Base-by-base conservation (phyloP, 2,329 filamentous ascomycete species). In the Leptographium wingfieldii region DNA sequence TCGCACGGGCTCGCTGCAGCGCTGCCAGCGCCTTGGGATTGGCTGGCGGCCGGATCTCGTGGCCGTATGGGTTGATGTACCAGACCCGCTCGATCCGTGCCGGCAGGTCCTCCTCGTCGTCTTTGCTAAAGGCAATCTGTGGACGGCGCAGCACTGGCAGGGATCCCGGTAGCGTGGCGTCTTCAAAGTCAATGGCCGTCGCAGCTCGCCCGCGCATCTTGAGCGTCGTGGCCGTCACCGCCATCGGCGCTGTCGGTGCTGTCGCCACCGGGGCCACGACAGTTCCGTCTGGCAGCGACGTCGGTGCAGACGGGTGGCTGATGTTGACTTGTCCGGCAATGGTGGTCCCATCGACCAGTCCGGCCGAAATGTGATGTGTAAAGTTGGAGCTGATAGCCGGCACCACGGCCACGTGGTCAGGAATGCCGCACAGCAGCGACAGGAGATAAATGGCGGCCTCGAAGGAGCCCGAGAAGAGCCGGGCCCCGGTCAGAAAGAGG, bases 61-160 rank as follows among this genome's bases (percentile, higher is more conserved):
- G 90, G n/a, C 92, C 92, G 71, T 96, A 97, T 0, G 92, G 92
- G 68, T 96, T 97, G 74, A 97, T 97, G 75, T 97, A 97, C 90
- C 91, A 97, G 38, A 97, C 80, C 2, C 92, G 77, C 59, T 85
- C 78, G 66, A 97, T 95, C 33, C 89, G 80, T 0, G 87, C 80
- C 0, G 89, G 81, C 1, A 97, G 77, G 59, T 92, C 88, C 62
- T 88, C 83, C 63, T 90, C 86, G 48, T 82, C 77, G 68, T 77
- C 72, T 73, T 97, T 97, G 68, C 81, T 87, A 70, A 96, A 95
- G 5, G 79, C 77, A 62, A 96, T 91, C 63, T 95, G 89, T 57
- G 87, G 89, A 60, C 87, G 85, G 7, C 92, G 81, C 1, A 97
- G 77, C 0, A 84, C 87, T 0, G 90, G 89, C 0, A 96, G 77